Evolutionary conservation across 768 basidiomycete species (phyloP).

Genomic region (Pleurotus ostreatus): DNA sequence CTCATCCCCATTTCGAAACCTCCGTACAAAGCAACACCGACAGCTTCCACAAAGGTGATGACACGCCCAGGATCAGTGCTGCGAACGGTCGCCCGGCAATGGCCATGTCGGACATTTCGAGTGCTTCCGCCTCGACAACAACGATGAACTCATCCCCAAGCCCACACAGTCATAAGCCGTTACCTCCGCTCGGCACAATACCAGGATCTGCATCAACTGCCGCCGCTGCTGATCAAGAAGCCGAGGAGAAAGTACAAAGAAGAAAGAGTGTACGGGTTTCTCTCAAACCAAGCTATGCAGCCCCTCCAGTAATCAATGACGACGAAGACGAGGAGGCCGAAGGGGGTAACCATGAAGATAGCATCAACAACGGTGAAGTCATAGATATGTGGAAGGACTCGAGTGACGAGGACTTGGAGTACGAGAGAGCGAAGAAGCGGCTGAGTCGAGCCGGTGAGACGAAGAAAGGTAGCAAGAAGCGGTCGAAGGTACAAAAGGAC

Average conservation of each 20-base stretch:
- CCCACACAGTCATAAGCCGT: too few relatives aligned
- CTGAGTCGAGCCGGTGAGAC: conserved; percentile 36
- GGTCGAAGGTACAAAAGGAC: neutral
- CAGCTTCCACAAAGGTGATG: too few relatives aligned
- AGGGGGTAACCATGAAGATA: conserved; percentile 12
- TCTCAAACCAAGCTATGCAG: conserved; percentile 70
- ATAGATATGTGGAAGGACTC: conserved; percentile 68
- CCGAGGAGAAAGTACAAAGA: conserved; percentile 17
- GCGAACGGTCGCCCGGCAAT: too few relatives aligned
- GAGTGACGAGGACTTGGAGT: conserved; percentile 71
- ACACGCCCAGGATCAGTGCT: too few relatives aligned
- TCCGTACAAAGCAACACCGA: too few relatives aligned
- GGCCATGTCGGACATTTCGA: too few relatives aligned
- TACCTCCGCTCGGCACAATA: too few relatives aligned
- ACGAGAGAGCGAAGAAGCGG: conserved; percentile 51
- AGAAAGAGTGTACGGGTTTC: conserved; percentile 79
- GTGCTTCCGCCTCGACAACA: too few relatives aligned
- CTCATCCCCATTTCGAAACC: too few relatives aligned
- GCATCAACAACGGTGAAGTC: neutral
- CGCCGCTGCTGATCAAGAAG: too few relatives aligned
- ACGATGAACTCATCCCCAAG: too few relatives aligned
- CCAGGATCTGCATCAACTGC: too few relatives aligned
- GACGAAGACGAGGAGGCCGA: conserved; percentile 38
- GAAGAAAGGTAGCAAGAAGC: conserved; percentile 32
- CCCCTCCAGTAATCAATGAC: conserved; percentile 62